These are phyloP conservation scores for Aspergillus affinis DNA, from an alignment of 495 filamentous ascomycete species.

Conservation along the genomic window DNA sequence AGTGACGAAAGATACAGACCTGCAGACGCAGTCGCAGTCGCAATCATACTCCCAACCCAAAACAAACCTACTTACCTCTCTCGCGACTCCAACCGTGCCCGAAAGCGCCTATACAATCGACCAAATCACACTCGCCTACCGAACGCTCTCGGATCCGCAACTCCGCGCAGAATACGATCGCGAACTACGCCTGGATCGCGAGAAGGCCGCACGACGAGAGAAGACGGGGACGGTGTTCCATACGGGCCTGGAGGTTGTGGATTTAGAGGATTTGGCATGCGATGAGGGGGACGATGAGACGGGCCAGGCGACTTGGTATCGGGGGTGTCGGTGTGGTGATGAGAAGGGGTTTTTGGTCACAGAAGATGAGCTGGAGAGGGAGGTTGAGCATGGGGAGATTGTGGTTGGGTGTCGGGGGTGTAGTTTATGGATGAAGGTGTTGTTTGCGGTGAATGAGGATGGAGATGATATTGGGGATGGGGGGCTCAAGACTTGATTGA, in stretches of 20 bases:
- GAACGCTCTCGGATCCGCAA: conserved; percentile 59
- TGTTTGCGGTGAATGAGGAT: conserved; percentile 61
- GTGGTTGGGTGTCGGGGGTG: conserved; percentile 77
- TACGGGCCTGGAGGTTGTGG: conserved; percentile 75
- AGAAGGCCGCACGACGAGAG: conserved; percentile 25
- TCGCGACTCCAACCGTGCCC: background rate
- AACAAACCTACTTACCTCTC: conserved; percentile 4
- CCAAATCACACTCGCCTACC: conserved; percentile 75
- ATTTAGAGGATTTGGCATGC: conserved; percentile 72
- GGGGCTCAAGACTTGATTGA: conserved; percentile 9
- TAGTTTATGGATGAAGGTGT: conserved; percentile 76
- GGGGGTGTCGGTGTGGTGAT: conserved; percentile 79
- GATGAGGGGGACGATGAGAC: conserved; percentile 41
- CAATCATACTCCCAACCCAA: conserved; percentile 1
- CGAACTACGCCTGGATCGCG: conserved; percentile 41
- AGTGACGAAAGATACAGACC: conserved; percentile 16
- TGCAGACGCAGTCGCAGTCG: background rate
- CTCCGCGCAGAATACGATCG: conserved; percentile 67
- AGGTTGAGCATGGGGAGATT: conserved; percentile 63
- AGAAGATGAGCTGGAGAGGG: conserved; percentile 70
- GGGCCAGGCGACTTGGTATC: conserved; percentile 54
- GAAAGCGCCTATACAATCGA: conserved; percentile 60
- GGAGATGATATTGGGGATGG: no score
- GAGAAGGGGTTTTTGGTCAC: conserved; percentile 65
- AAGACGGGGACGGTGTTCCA: conserved; percentile 47